Evolutionary conservation across 176 grass and related monocot genomes (phyloP).

Genomic region (Oryza punctata): DNA sequence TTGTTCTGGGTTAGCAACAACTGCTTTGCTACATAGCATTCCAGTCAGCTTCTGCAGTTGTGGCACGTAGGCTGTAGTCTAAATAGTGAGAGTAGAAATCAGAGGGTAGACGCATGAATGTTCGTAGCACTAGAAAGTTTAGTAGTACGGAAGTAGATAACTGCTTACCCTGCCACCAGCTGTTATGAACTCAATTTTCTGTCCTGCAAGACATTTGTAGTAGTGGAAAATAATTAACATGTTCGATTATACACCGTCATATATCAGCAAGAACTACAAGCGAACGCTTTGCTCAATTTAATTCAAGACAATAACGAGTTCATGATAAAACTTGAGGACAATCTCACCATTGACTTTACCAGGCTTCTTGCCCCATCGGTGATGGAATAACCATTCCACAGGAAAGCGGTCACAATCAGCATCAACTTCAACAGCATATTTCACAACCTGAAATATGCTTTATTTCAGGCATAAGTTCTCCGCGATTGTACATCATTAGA

Average conservation of each 20-base stretch:
- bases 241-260: not conserved
- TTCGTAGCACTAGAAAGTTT: slow-evolving; percentile 17
- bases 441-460: slow-evolving; percentile 63
- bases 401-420: slow-evolving; percentile 75
- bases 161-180: slow-evolving; percentile 86
- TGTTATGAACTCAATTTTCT: slow-evolving; percentile 93
- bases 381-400: slow-evolving; percentile 88
- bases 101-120: not conserved
- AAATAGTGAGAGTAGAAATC: slow-evolving; percentile 8
- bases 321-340: not conserved
- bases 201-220: slow-evolving; percentile 53
- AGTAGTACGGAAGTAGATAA: not conserved
- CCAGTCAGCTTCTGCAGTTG: slow-evolving; percentile 72
- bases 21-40: slow-evolving; percentile 33
- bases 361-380: slow-evolving; percentile 83
- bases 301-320: slow-evolving; percentile 1
- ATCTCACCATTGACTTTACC: slow-evolving; percentile 74
- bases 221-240: not conserved
- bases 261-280: not conserved
- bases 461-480: slow-evolving; percentile 8
- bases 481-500: slow-evolving; percentile 3
- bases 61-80: slow-evolving; percentile 87
- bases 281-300: not conserved
- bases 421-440: slow-evolving; percentile 83
- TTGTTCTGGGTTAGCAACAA: slow-evolving; percentile 40